Base-by-base conservation (phyloP, 2,329 filamentous ascomycete species). In the Cladophialophora carrionii region DNA sequence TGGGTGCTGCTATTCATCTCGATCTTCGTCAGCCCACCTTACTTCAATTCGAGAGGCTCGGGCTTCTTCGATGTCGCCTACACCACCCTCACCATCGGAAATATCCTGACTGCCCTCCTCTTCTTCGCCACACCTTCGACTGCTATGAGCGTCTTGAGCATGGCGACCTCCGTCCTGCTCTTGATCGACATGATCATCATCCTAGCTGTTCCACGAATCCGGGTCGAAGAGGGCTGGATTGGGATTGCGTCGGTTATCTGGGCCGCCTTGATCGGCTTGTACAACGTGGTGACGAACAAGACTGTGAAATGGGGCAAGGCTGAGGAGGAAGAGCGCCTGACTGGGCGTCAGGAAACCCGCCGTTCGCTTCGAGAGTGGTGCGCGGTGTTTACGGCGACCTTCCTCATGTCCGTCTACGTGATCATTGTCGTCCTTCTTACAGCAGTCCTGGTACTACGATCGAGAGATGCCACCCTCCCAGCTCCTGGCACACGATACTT, bases 241-340 rank as follows among this genome's bases (percentile, higher is more conserved):
- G 95, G 95, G n/a, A 90, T 95, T 62, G 87, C 86, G 9, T 95
- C 90, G 49, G 90, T 94, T 2, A 79, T 91, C 17, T 97, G 90
- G 93, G 90, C 91, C 20, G 82, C 92, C 2, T 70, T 95, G 53
- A 91, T 96, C 74, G 85, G 89, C 41, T 76, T 90, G 2, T 98
- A 92, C 87, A 90, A 90, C 26, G 82, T 97, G 22, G 73, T 89
- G 8, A 90, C 89, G 7, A 94, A 96, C 74, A 85, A 89, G 55
- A 87, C 90, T 4, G 95, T 99, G 8, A 85, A 90, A 73, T 96
- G 92, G 90, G 95, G 94, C 63, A 98, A 98, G 78, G 83, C 83
- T 1, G 92, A 97, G 73, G 95, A 98, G 76, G 95, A 99, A 75
- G 89, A 96, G 76, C 87, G 95, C 29, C 81, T 98, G 22, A 98